phyloP scores from a whole-genome alignment of 257 asterid species.

The Gentiana straminea region DNA sequence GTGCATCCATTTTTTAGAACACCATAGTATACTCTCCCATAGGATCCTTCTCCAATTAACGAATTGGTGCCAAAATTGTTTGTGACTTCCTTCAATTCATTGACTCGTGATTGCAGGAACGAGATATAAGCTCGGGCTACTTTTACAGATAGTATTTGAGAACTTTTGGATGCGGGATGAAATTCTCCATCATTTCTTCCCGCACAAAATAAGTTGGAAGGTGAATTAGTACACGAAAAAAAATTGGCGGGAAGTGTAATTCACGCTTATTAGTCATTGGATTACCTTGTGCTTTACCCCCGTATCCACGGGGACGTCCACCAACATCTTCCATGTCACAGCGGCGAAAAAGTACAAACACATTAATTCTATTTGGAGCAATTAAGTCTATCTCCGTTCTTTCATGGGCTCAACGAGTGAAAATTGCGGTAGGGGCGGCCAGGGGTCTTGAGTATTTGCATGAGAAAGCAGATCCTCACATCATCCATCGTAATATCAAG shows the following conservation, averaged over 20 bases:
- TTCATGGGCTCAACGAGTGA: constrained; percentile 81
- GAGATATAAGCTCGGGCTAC: constrained; percentile 44
- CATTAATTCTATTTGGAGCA: too few species aligned
- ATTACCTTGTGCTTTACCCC: too few species aligned
- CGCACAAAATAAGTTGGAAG: constrained; percentile 5
- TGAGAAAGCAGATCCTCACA: constrained; percentile 69
- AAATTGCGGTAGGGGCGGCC: constrained; percentile 88
- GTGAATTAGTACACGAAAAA: too few species aligned
- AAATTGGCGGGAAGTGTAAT: too few species aligned
- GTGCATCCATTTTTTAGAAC: constrained; percentile 43
- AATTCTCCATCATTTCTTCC: constrained; percentile 45
- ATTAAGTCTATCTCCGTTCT: constrained; percentile 30
- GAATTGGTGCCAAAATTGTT: constrained; percentile 51
- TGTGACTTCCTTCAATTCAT: constrained; percentile 67
- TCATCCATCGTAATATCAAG: constrained; percentile 82
- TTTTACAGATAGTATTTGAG: constrained; percentile 33
- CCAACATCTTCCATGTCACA: too few species aligned
- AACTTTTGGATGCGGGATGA: constrained; percentile 36
- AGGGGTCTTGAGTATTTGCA: constrained; percentile 83
- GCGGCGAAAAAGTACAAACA: too few species aligned
- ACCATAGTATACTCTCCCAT: constrained; percentile 82
- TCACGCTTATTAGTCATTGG: too few species aligned
- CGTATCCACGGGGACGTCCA: too few species aligned
- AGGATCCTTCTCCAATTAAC: constrained; percentile 84
- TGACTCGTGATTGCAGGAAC: constrained; percentile 63